These are phyloP conservation scores for Aspergillus cavernicola DNA, from an alignment of 495 filamentous ascomycete genomes.

Conservation along the genomic window DNA sequence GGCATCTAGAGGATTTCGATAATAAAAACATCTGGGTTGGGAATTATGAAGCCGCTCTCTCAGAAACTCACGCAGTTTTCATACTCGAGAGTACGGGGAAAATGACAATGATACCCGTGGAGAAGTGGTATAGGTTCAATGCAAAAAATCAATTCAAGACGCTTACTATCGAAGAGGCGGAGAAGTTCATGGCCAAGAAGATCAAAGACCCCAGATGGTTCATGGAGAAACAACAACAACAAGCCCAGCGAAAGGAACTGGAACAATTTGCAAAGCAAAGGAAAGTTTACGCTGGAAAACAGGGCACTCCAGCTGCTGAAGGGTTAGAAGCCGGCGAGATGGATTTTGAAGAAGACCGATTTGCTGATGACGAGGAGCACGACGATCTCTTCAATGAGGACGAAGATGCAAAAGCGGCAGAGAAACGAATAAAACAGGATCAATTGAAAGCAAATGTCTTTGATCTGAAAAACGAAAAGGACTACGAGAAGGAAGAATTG, in stretches of 20 bases:
- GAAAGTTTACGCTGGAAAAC: constrained; percentile 44
- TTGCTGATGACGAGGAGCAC: constrained; percentile 85
- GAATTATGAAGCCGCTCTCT: constrained; percentile 79
- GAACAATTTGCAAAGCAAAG: constrained; percentile 46
- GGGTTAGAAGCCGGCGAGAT: constrained; percentile 59
- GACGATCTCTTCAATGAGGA: constrained; percentile 80
- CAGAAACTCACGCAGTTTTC: constrained; percentile 72
- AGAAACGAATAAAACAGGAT: constrained; percentile 80
- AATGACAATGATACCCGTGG: constrained; percentile 84
- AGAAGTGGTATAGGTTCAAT: constrained; percentile 93
- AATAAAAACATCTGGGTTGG: constrained; percentile 91
- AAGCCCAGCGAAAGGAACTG: constrained; percentile 45
- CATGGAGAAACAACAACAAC: constrained; percentile 58
- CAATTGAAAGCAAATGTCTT: constrained; percentile 85
- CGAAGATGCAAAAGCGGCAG: constrained; percentile 82
- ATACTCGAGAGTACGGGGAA: constrained; percentile 54
- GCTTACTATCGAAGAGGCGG: constrained; percentile 79
- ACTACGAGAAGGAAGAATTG: constrained; percentile 76
- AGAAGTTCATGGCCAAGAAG: constrained; percentile 73
- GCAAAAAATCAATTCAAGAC: constrained; percentile 79
- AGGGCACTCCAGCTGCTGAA: constrained; percentile 28
- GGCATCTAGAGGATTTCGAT: constrained; percentile 96
- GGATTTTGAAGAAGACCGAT: constrained; percentile 63
- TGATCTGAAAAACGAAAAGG: constrained; percentile 75
- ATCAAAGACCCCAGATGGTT: constrained; percentile 73